Conservation (phyloP, 2,329 filamentous ascomycete genomes). For the Diaporthe humulicola region DNA sequence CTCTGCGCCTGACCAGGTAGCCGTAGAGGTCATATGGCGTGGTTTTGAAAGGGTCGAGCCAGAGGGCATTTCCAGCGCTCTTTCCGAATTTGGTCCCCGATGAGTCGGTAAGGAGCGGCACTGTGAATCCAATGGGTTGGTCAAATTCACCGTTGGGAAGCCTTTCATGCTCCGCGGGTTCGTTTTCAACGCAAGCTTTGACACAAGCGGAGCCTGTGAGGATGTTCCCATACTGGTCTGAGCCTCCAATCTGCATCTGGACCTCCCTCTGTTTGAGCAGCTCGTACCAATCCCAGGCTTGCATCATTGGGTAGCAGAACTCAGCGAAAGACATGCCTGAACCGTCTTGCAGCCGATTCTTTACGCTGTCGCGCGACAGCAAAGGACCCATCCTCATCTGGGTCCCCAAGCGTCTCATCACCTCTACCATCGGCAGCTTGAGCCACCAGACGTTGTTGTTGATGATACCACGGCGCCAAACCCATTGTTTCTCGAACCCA, state of each 20-base stretch:
- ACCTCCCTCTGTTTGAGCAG: slow-evolving; percentile 77
- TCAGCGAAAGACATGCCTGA: slow-evolving; percentile 96
- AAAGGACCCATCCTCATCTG: slow-evolving; percentile 86
- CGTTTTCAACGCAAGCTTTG: slow-evolving; percentile 76
- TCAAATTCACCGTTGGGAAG: slow-evolving; percentile 59
- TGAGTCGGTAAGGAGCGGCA: slow-evolving; percentile 87
- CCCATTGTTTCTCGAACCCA: slow-evolving; percentile 73
- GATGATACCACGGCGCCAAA: slow-evolving; percentile 75
- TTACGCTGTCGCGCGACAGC: slow-evolving; percentile 85
- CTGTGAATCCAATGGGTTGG: slow-evolving; percentile 87
- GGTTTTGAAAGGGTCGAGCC: slow-evolving; percentile 88
- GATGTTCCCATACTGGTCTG: slow-evolving; percentile 97
- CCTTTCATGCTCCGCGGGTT: slow-evolving; percentile 58
- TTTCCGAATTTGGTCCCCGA: slow-evolving; percentile 95
- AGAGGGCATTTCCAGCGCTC: slow-evolving; percentile 92
- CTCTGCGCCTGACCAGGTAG: slow-evolving; percentile 87
- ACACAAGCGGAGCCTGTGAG: slow-evolving; percentile 89
- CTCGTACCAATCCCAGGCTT: slow-evolving; percentile 97
- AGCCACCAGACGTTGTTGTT: slow-evolving; percentile 92
- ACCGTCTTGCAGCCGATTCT: slow-evolving; percentile 84
- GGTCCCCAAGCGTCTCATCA: slow-evolving; percentile 80
- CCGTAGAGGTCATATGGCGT: slow-evolving; percentile 88
- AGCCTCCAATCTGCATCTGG: slow-evolving; percentile 92
- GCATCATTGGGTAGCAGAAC: slow-evolving; percentile 92
- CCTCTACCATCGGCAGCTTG: slow-evolving; percentile 77